A percentile compares a stretch with the other conserved stretches of the same genome.
Evolutionary conservation across 2,329 filamentous ascomycete species (phyloP).

Genomic region (Aspergillus proliferans): DNA sequence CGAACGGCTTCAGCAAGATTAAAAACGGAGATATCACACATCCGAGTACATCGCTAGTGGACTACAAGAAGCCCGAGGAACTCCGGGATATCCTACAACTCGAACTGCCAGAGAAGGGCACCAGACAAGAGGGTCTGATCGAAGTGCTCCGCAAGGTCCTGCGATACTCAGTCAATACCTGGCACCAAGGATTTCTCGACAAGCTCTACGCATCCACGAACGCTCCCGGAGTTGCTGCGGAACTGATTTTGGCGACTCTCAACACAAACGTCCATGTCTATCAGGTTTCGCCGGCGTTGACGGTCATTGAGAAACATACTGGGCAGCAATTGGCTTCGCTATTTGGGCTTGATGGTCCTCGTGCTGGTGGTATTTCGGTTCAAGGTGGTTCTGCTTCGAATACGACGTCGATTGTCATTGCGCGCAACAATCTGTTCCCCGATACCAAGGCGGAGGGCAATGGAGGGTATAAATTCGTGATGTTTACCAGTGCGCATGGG

Average conservation of each 20-base stretch:
- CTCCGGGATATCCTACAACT: conserved; percentile 50
- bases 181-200: conserved; percentile 93
- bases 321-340: conserved; percentile 64
- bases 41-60: conserved; percentile 56
- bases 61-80: conserved; percentile 55
- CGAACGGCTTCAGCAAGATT: conserved; percentile 14
- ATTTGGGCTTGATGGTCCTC: conserved; percentile 67
- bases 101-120: conserved; percentile 52
- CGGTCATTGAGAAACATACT: conserved; percentile 80
- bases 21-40: conserved; percentile 56
- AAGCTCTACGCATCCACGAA: conserved; percentile 92
- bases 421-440: conserved; percentile 79
- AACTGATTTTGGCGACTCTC: conserved; percentile 74
- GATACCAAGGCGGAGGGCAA: conserved; percentile 70
- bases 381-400: conserved; percentile 84
- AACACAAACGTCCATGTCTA: conserved; percentile 96
- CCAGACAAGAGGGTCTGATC: conserved; percentile 65
- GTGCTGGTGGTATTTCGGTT: conserved; percentile 64
- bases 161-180: conserved; percentile 91
- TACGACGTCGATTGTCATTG: conserved; percentile 75
- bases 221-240: conserved; percentile 76
- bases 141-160: conserved; percentile 65
- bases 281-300: conserved; percentile 83
- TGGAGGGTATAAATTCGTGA: conserved; percentile 57
- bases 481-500: conserved; percentile 85